These are phyloP conservation scores for Pseudotsuga menziesii DNA, from an alignment of 75 land plant species.

Conservation along the genomic window DNA sequence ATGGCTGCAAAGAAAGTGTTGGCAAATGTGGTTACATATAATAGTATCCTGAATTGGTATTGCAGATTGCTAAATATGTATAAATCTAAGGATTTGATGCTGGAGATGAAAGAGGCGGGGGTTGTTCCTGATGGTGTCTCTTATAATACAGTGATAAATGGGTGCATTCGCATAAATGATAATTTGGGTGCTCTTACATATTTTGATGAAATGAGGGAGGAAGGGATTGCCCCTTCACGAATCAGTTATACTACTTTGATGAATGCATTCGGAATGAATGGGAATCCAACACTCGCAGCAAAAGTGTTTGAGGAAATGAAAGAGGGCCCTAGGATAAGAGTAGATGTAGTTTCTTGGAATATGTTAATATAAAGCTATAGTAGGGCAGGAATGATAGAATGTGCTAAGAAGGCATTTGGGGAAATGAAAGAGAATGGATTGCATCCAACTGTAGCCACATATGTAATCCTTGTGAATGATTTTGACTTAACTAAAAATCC, in stretches of 20 bases:
- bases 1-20: slow-evolving; percentile 62
- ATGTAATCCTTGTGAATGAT: slow-evolving; percentile 80
- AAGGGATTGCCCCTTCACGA: no score
- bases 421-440: no score
- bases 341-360: no score
- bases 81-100: slow-evolving; percentile 52
- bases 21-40: slow-evolving; percentile 82
- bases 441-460: slow-evolving; percentile 74
- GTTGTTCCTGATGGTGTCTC: slow-evolving; percentile 79
- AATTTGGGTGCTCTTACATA: slow-evolving; percentile 60
- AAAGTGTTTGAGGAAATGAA: slow-evolving; percentile 89
- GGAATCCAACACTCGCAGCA: slow-evolving; percentile 68
- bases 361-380: no score
- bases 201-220: slow-evolving; percentile 79
- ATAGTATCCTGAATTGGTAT: slow-evolving; percentile 79
- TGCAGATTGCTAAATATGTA: slow-evolving; percentile 50
- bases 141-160: no score
- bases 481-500: slow-evolving; percentile 58
- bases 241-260: no score
- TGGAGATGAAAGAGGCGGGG: slow-evolving; percentile 62
- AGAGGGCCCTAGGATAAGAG: slow-evolving; percentile 62
- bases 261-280: slow-evolving; percentile 68
- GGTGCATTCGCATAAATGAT: no score
- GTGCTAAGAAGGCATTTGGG: no score
- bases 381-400: no score